Evolutionary conservation across 495 filamentous ascomycete species (phyloP).

Genomic region (Tuber brumale): DNA sequence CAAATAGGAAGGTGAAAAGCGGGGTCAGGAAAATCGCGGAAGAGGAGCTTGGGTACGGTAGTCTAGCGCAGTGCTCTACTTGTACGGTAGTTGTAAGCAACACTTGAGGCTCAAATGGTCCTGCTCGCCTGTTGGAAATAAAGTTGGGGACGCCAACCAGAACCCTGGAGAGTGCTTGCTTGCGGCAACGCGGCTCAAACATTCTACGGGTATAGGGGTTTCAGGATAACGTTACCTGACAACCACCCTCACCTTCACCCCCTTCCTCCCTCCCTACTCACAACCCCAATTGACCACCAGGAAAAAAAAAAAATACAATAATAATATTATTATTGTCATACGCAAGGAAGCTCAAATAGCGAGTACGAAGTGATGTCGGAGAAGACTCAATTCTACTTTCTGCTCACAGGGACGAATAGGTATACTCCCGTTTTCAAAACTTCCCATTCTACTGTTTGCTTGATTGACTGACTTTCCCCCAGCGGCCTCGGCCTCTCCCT

Average conservation of each 20-base stretch:
- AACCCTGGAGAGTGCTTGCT: too few species aligned
- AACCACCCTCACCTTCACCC: not conserved
- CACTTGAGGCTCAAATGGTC: too few species aligned
- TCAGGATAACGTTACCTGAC: not conserved
- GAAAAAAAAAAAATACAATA: not conserved
- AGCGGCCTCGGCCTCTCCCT: conserved; percentile 89
- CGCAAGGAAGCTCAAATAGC: not conserved
- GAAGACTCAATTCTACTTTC: conserved; percentile 43
- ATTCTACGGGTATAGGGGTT: too few species aligned
- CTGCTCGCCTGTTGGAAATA: too few species aligned
- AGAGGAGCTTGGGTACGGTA: too few species aligned
- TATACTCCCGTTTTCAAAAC: conserved; percentile 35
- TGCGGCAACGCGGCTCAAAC: too few species aligned
- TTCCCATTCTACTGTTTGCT: not conserved
- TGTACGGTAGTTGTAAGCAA: too few species aligned
- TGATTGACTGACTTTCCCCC: conserved; percentile 26
- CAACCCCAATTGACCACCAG: not conserved
- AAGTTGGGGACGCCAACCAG: too few species aligned
- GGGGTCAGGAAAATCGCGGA: too few species aligned
- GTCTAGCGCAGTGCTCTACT: too few species aligned
- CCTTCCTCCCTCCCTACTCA: not conserved
- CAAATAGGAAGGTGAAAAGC: too few species aligned
- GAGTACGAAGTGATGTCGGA: conserved; percentile 14
- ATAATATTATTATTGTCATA: not conserved
- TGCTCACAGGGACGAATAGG: conserved; percentile 74